These are phyloP conservation scores for Eleusine indica DNA, from an alignment of 176 grass and related monocot species.

Conservation along the genomic window DNA sequence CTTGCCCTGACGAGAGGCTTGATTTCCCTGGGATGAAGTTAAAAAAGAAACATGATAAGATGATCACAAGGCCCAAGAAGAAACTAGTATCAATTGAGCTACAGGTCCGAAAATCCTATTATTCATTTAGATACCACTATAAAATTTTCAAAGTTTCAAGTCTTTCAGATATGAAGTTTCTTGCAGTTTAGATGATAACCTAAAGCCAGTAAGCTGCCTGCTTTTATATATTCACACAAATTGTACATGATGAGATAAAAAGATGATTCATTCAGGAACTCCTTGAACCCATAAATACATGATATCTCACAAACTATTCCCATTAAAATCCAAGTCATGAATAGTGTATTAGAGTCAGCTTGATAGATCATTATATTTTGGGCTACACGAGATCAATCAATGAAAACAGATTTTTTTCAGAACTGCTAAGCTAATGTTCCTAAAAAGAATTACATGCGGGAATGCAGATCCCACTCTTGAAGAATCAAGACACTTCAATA, in stretches of 20 bases:
- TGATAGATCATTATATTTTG: too few species aligned
- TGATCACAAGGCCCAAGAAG: not conserved
- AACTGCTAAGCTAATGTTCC: conserved; percentile 23
- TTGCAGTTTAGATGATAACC: not conserved
- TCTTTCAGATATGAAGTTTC: not conserved
- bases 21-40: conserved; percentile 50
- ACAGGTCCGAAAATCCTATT: conserved; percentile 4
- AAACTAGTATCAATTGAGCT: not conserved
- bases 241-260: not conserved
- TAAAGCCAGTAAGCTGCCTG: conserved; percentile 8
- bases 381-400: not conserved
- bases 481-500: not conserved
- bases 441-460: conserved; percentile 19
- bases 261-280: not conserved
- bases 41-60: conserved; percentile 24
- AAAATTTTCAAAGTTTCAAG: not conserved
- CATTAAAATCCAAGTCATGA: conserved; percentile 9
- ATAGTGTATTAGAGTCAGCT: too few species aligned
- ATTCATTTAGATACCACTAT: not conserved
- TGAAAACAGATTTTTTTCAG: conserved; percentile 13
- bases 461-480: conserved; percentile 2
- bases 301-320: conserved; percentile 30
- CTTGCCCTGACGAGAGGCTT: conserved; percentile 55
- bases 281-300: conserved; percentile 18
- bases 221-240: conserved; percentile 24